Evolutionary conservation across 768 basidiomycete genomes (phyloP).

Genomic region (Lepiota venenata): DNA sequence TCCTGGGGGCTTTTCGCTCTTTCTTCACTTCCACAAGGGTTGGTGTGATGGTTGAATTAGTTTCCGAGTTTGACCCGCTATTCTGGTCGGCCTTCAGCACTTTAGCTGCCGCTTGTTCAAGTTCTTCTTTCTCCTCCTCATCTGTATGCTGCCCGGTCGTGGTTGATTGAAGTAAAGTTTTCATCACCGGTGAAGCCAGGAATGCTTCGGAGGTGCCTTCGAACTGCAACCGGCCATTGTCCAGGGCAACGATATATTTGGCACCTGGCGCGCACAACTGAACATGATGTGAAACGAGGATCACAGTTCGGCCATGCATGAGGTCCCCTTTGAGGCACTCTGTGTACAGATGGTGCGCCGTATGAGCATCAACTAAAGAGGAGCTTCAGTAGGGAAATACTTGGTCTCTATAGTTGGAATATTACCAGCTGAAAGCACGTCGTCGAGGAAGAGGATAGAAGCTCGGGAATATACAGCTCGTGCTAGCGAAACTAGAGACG

Average conservation of each 20-base stretch:
- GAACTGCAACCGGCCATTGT: conserved; percentile 78
- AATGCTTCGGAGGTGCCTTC: conserved; percentile 66
- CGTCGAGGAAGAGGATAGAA: conserved; percentile 78
- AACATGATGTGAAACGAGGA: conserved; percentile 95
- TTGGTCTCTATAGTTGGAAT: neutral
- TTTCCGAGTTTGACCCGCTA: conserved; percentile 34
- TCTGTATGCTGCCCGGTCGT: conserved; percentile 38
- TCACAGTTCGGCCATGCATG: conserved; percentile 76
- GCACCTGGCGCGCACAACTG: conserved; percentile 83
- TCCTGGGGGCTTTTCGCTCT: conserved; percentile 53
- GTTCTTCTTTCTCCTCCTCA: conserved; percentile 42
- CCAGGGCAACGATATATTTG: conserved; percentile 76
- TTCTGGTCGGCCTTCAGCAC: conserved; percentile 42
- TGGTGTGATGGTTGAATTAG: conserved; percentile 39
- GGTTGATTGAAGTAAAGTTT: conserved; percentile 60
- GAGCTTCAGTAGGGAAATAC: neutral
- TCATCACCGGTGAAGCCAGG: conserved; percentile 62
- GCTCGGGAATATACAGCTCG: conserved; percentile 91
- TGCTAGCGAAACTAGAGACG: conserved; percentile 35
- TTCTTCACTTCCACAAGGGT: conserved; percentile 23
- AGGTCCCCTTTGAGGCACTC: conserved; percentile 84
- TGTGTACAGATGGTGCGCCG: conserved; percentile 83
- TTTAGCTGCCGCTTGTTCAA: conserved; percentile 39
- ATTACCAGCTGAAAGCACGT: conserved; percentile 61
- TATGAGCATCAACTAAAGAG: conserved; percentile 82